Evolutionary conservation across 2,329 filamentous ascomycete species (phyloP).

Genomic region (Ustulina deusta): DNA sequence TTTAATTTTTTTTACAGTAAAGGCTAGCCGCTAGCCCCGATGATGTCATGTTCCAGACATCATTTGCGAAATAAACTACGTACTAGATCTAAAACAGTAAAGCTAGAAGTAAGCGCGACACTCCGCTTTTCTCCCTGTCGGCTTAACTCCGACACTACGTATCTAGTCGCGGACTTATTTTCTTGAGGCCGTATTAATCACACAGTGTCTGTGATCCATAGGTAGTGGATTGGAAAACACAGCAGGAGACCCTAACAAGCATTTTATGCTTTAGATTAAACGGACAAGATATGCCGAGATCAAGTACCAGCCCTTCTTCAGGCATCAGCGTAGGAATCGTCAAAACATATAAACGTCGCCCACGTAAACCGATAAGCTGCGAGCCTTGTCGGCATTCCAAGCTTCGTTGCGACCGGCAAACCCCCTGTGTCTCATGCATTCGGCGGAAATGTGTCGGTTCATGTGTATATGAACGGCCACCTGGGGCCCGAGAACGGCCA

Average conservation of each 20-base stretch:
- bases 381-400: conserved; percentile 33
- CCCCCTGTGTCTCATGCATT: conserved; percentile 28
- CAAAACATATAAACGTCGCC: conserved; percentile 26
- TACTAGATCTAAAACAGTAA: too few species aligned
- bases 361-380: conserved; percentile 33
- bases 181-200: too few species aligned
- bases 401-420: conserved; percentile 28
- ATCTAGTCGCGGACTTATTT: background rate
- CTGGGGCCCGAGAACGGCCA: background rate
- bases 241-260: conserved; percentile 4
- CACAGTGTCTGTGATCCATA: background rate
- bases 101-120: too few species aligned
- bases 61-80: too few species aligned
- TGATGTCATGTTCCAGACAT: too few species aligned
- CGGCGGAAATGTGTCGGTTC: conserved; percentile 24
- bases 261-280: conserved; percentile 1
- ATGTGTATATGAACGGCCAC: conserved; percentile 28
- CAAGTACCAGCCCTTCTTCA: conserved; percentile 12
- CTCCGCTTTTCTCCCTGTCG: too few species aligned
- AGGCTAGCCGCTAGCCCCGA: too few species aligned
- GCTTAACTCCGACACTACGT: too few species aligned
- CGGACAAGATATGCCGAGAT: conserved; percentile 22
- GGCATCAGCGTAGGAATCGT: conserved; percentile 25
- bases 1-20: too few species aligned
- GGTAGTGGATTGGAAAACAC: background rate